Conservation (phyloP, 192 early-diverging fungal genomes). For the Coemansia sp. region DNA sequence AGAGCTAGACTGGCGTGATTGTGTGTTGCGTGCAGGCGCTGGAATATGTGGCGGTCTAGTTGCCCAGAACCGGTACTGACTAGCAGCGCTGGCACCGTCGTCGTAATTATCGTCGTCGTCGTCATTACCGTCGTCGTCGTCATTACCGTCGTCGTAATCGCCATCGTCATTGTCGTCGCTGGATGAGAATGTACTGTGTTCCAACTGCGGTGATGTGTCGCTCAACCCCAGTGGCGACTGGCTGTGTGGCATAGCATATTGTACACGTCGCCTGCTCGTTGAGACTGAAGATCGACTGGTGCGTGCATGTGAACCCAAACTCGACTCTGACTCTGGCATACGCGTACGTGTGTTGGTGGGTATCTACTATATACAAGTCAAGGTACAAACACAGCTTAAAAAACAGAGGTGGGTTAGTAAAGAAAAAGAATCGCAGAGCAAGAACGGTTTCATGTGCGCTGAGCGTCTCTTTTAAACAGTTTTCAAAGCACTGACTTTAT, state of each 20-base stretch:
- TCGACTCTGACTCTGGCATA: background rate
- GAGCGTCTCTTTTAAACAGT: too few relatives aligned
- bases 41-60: constrained; percentile 18
- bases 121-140: background rate
- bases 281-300: background rate
- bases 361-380: too few relatives aligned
- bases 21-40: background rate
- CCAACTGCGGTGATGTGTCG: background rate
- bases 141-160: background rate
- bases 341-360: background rate
- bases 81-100: background rate
- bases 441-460: too few relatives aligned
- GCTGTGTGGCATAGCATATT: background rate
- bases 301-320: background rate
- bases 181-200: background rate
- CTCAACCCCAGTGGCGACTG: background rate
- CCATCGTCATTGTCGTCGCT: background rate
- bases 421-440: too few relatives aligned
- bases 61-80: constrained; percentile 32
- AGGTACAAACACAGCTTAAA: too few relatives aligned
- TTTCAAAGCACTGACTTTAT: background rate
- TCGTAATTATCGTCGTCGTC: background rate
- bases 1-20: background rate
- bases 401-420: too few relatives aligned
- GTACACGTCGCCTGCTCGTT: background rate